Conservation (phyloP, 2,329 filamentous ascomycete genomes). For the Aspergillus latus region DNA sequence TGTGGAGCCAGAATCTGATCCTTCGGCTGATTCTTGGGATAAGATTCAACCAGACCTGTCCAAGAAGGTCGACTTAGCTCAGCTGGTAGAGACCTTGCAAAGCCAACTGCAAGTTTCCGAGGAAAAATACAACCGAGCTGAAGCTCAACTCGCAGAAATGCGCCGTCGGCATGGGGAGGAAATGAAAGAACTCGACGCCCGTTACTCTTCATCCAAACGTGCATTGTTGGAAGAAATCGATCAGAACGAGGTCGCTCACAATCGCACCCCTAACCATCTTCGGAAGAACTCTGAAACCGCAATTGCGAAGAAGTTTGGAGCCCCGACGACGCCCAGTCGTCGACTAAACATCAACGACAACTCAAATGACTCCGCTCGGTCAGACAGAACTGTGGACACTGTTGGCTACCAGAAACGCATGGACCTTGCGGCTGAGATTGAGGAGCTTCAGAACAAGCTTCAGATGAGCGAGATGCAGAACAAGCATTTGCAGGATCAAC, state of each 20-base stretch:
- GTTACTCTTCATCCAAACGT: constrained; percentile 65
- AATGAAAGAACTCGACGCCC: constrained; percentile 62
- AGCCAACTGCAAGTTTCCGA: constrained; percentile 81
- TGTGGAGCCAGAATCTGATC: constrained; percentile 72
- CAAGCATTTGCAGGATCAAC: constrained; percentile 82
- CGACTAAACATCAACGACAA: constrained; percentile 66
- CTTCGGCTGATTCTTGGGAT: constrained; percentile 66
- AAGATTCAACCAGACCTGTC: constrained; percentile 67
- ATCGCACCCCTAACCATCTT: constrained; percentile 71
- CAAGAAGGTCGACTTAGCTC: constrained; percentile 70
- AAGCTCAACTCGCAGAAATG: constrained; percentile 76
- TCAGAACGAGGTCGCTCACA: constrained; percentile 71
- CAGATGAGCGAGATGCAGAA: constrained; percentile 96
- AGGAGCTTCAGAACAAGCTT: constrained; percentile 89
- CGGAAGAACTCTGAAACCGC: constrained; percentile 59
- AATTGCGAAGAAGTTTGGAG: constrained; percentile 64
- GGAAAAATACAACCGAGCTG: constrained; percentile 77
- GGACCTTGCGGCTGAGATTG: constrained; percentile 86
- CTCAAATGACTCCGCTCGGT: constrained; percentile 71
- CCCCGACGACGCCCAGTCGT: constrained; percentile 74
- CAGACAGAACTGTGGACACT: constrained; percentile 81
- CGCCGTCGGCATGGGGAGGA: constrained; percentile 72
- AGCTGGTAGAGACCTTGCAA: constrained; percentile 84
- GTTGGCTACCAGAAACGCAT: constrained; percentile 82
- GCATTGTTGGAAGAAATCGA: constrained; percentile 84